phyloP scores from a whole-genome alignment of 2,329 filamentous ascomycete genomes.

The Neonectria neomacrospora region DNA sequence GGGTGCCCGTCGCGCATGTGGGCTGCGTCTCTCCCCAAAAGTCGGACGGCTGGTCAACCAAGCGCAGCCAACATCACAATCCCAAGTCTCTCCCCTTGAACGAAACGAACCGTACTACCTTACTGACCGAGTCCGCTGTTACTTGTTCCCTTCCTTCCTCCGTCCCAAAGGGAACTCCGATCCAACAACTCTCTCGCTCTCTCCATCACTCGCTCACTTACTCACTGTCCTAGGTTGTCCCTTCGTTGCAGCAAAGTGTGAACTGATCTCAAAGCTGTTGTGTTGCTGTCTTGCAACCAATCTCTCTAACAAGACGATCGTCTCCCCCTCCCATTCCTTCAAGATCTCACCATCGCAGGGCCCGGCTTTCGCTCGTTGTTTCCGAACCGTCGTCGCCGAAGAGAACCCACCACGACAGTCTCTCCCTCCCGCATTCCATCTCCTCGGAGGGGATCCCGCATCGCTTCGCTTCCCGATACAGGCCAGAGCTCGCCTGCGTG shows the following conservation, averaged over 20 bases:
- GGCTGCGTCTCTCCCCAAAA: conserved; percentile 35
- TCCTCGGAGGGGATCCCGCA: conserved; percentile 13
- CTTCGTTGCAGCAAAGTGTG: conserved; percentile 39
- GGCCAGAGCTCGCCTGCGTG: neutral
- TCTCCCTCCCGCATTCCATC: conserved; percentile 40
- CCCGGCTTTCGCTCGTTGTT: conserved; percentile 43
- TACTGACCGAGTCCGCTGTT: conserved; percentile 6
- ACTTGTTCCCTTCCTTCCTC: neutral
- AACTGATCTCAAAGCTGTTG: conserved; percentile 39
- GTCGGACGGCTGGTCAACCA: conserved; percentile 38
- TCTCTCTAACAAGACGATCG: conserved; percentile 19
- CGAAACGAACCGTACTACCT: neutral
- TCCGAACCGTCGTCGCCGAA: conserved; percentile 34
- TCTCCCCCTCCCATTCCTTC: conserved; percentile 3
- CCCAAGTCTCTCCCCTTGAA: conserved; percentile 37
- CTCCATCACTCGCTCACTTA: conserved; percentile 25
- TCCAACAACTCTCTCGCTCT: conserved; percentile 16
- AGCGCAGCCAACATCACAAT: conserved; percentile 31
- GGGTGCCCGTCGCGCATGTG: conserved; percentile 23
- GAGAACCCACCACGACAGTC: conserved; percentile 21
- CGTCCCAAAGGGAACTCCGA: neutral
- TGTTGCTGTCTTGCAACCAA: conserved; percentile 4
- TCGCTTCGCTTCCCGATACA: conserved; percentile 34
- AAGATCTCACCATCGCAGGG: conserved; percentile 42
- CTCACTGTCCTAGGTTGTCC: conserved; percentile 29